phyloP scores from a whole-genome alignment of 768 basidiomycete species.

The Termitomyces titanicus region DNA sequence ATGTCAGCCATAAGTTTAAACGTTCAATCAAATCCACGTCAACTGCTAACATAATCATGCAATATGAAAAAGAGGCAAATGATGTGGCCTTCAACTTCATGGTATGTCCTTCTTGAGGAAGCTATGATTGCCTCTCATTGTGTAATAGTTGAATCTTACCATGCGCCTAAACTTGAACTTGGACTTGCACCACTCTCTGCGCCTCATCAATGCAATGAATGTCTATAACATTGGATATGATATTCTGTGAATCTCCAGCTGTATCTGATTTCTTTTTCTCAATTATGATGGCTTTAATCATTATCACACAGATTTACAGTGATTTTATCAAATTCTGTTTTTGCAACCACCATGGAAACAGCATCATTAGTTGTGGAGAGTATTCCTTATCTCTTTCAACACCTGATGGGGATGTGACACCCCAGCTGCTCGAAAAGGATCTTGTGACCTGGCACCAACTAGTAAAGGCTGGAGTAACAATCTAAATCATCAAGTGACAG shows the following conservation, averaged over 20 bases:
- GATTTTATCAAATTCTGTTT: neutral
- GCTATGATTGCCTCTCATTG: neutral
- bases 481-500: neutral
- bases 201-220: neutral
- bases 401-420: neutral
- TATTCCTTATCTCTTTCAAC: neutral
- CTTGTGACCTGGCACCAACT: neutral
- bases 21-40: neutral
- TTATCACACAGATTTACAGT: neutral
- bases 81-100: neutral
- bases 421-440: neutral
- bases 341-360: neutral
- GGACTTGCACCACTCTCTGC: too few species aligned
- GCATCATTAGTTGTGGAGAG: neutral
- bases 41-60: neutral
- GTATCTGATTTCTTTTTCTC: neutral
- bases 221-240: neutral
- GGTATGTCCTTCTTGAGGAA: neutral
- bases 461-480: neutral
- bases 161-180: neutral
- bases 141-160: neutral
- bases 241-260: neutral
- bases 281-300: too few species aligned
- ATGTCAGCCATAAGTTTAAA: neutral
- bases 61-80: neutral